Evolutionary conservation across 2,329 filamentous ascomycete genomes (phyloP).

Genomic region (Cladosporium sp.): DNA sequence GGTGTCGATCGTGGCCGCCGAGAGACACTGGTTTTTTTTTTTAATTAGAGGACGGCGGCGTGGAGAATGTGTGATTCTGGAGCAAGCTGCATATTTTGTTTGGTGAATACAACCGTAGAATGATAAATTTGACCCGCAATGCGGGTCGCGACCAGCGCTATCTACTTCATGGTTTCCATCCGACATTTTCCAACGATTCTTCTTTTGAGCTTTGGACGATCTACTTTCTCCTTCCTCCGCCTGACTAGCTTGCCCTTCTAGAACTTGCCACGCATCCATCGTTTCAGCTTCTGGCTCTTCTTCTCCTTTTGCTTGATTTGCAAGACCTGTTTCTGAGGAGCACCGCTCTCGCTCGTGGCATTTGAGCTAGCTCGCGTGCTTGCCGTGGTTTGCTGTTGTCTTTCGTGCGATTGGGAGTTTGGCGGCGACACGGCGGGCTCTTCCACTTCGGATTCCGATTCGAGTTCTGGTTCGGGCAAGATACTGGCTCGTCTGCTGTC

Average conservation of each 20-base stretch:
- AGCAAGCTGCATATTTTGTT: too few relatives aligned
- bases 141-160: too few relatives aligned
- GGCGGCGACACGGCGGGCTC: background rate
- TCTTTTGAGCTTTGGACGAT: too few relatives aligned
- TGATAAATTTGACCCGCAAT: too few relatives aligned
- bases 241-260: background rate
- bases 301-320: background rate
- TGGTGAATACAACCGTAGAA: too few relatives aligned
- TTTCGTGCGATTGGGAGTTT: background rate
- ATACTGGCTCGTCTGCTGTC: background rate
- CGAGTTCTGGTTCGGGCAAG: background rate
- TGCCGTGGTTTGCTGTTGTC: background rate
- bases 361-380: slow-evolving; percentile 4
- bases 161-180: too few relatives aligned
- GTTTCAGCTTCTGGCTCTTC: slow-evolving; percentile 7
- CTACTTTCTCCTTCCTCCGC: background rate
- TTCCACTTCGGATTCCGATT: background rate
- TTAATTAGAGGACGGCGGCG: too few relatives aligned
- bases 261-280: slow-evolving; percentile 6
- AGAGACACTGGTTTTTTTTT: too few relatives aligned
- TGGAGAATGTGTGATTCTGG: too few relatives aligned
- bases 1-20: too few relatives aligned
- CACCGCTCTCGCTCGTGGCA: background rate
- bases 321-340: background rate
- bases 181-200: too few relatives aligned